Conservation (phyloP, 441 rosid species). For the Monsonia emarginata region DNA sequence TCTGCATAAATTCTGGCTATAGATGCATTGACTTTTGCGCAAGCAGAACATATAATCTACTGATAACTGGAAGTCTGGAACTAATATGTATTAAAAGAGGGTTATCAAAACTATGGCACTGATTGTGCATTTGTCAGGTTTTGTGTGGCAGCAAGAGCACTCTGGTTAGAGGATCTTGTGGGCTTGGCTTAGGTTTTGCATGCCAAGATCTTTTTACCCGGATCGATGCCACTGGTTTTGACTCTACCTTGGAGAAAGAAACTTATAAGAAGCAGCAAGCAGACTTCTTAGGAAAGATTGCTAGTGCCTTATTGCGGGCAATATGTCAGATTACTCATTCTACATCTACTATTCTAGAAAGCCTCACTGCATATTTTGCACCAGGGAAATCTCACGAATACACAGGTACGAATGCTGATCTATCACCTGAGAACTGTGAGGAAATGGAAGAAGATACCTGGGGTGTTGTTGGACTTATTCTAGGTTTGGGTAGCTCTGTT, state of each 20-base stretch:
- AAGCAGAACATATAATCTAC: neutral
- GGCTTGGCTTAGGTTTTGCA: conserved; percentile 77
- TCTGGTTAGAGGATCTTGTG: conserved; percentile 91
- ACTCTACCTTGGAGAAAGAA: conserved; percentile 35
- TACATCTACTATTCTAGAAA: conserved; percentile 40
- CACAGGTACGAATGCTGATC: conserved; percentile 28
- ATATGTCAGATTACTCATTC: conserved; percentile 37
- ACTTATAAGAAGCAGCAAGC: conserved; percentile 49
- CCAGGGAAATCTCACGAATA: conserved; percentile 24
- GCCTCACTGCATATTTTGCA: conserved; percentile 40
- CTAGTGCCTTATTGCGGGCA: conserved; percentile 40
- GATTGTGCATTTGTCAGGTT: conserved; percentile 45
- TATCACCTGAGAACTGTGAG: conserved; percentile 35
- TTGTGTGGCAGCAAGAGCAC: conserved; percentile 65
- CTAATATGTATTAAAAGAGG: conserved; percentile 6
- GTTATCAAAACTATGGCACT: conserved; percentile 7
- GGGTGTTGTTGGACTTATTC: conserved; percentile 83
- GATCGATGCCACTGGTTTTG: conserved; percentile 33
- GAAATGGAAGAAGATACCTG: conserved; percentile 73
- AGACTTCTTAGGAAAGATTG: conserved; percentile 48
- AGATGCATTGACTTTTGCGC: neutral
- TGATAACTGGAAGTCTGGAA: neutral
- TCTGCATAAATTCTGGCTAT: neutral
- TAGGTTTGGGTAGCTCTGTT: conserved; percentile 75
- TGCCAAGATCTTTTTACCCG: conserved; percentile 70